phyloP scores from a whole-genome alignment of 371 early-diverging fungal species.

The Saksenaea oblongispora region DNA sequence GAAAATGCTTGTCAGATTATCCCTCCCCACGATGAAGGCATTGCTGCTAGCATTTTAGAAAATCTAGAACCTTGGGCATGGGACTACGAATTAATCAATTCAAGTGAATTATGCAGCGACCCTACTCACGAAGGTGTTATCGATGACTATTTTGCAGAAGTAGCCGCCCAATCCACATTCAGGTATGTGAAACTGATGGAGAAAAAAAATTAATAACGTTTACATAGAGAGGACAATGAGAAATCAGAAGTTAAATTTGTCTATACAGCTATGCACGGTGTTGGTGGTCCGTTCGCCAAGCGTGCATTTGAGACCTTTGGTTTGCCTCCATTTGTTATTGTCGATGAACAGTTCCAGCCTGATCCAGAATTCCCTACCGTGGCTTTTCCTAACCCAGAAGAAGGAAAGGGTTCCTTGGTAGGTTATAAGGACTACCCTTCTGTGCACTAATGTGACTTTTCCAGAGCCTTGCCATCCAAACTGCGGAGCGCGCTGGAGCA shows the following conservation, averaged over 20 bases:
- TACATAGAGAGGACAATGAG: constrained; percentile 46
- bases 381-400: constrained; percentile 92
- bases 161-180: constrained; percentile 44
- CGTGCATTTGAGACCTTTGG: constrained; percentile 71
- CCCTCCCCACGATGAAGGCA: constrained; percentile 84
- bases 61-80: constrained; percentile 80
- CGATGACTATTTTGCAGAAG: constrained; percentile 72
- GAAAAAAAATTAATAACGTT: neutral
- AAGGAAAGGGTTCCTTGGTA: constrained; percentile 84
- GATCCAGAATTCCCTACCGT: constrained; percentile 96
- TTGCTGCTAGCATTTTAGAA: constrained; percentile 72
- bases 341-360: constrained; percentile 72
- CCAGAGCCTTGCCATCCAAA: constrained; percentile 68
- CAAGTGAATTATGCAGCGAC: constrained; percentile 48
- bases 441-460: neutral
- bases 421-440: neutral
- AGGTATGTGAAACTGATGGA: constrained; percentile 9
- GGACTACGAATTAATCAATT: constrained; percentile 66
- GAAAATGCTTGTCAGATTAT: constrained; percentile 93
- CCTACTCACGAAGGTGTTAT: constrained; percentile 59
- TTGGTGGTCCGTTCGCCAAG: constrained; percentile 79
- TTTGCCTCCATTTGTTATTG: constrained; percentile 64
- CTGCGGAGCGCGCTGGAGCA: constrained; percentile 64
- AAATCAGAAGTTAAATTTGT: constrained; percentile 65
- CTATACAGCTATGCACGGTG: constrained; percentile 98